Base-by-base conservation (phyloP, 768 basidiomycete genomes). In the Lyophyllum semitale region DNA sequence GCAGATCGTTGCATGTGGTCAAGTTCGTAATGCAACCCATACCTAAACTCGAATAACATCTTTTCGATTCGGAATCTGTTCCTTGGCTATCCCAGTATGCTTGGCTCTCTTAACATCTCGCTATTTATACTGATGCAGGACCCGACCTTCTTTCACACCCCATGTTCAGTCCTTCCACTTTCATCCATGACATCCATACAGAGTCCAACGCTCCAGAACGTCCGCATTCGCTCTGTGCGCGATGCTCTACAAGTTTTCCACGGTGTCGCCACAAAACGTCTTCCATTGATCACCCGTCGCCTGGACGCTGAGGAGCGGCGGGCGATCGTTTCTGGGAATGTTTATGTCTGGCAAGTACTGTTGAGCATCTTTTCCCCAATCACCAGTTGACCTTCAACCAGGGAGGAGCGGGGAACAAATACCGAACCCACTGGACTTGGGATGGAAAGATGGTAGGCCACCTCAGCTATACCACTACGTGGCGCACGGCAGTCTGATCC, bases 221-320 rank as follows among this genome's bases (percentile, higher is more conserved):
- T 91, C 41, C 87, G 89, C 68, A 85, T 92, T 60, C 84, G 89
- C 61, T 88, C 86, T 4, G 89, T 88, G 13, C 78, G 84, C 59
- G 91, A 93, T 68, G 90, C 91, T n/a, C 77, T 88, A 48, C 85
- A 87, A 58, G 86, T 93, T 63, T 92, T 93, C 71, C 77, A 88
- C 66, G 91, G 84, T 46, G 91, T 92, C 48, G 86, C 88, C 9
- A 77, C 77, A 56, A 79, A 84, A 62, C 67, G 76, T 53, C 77
- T 92, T 40, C 88, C 89, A 45, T 80, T 93, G 66, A 90, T 91
- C 65, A 89, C 87, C 20, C 83, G 91, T 53, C 85, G 91, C 8
- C 81, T 93, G 61, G 91, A 93, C 66, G 87, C 87, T 41, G 89
- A 92, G 66, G 91, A 93, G 68, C 83, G 91, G 38, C 77, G 85